phyloP scores from a whole-genome alignment of 208 protist species.

The Leishmania martiniquensis region DNA sequence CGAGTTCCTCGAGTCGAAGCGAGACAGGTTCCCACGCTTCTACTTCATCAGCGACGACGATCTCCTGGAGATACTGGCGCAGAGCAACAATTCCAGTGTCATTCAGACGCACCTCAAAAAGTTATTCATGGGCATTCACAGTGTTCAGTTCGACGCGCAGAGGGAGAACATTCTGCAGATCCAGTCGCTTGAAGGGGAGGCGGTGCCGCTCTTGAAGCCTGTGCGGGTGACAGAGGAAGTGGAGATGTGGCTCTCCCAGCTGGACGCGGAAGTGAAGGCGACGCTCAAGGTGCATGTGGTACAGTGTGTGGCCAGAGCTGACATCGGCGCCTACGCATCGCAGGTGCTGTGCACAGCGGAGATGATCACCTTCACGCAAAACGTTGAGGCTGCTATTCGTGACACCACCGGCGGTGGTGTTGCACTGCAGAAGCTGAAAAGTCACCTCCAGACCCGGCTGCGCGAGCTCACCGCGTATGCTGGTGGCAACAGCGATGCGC shows the following conservation, averaged over 20 bases:
- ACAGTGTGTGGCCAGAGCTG: slow-evolving; percentile 80
- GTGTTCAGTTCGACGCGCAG: slow-evolving; percentile 93
- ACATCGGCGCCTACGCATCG: slow-evolving; percentile 93
- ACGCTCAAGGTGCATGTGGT: slow-evolving; percentile 89
- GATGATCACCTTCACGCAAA: slow-evolving; percentile 94
- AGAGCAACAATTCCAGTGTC: slow-evolving; percentile 94
- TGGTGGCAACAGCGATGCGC: slow-evolving; percentile 77
- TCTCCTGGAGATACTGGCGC: slow-evolving; percentile 97
- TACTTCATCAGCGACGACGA: slow-evolving; percentile 99
- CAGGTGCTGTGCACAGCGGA: slow-evolving; percentile 96
- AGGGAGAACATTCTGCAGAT: slow-evolving; percentile 93
- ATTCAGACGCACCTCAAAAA: slow-evolving; percentile 99
- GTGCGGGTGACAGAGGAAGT: slow-evolving; percentile 95
- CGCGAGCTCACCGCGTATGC: slow-evolving; percentile 83
- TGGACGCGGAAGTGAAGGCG: slow-evolving; percentile 94
- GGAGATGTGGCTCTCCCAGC: slow-evolving; percentile 95
- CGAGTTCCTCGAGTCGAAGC: slow-evolving; percentile 98
- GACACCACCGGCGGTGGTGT: slow-evolving; percentile 46
- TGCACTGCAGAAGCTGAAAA: slow-evolving; percentile 79
- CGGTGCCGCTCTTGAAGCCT: slow-evolving; percentile 91
- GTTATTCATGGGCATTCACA: slow-evolving; percentile 97
- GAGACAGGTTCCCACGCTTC: slow-evolving; percentile 96
- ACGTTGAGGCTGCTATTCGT: slow-evolving; percentile 90
- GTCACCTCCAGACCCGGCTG: slow-evolving; percentile 80
- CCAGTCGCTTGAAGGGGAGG: slow-evolving; percentile 93